Conservation (phyloP, 2,329 filamentous ascomycete species). For the Sclerotinia trifoliorum region DNA sequence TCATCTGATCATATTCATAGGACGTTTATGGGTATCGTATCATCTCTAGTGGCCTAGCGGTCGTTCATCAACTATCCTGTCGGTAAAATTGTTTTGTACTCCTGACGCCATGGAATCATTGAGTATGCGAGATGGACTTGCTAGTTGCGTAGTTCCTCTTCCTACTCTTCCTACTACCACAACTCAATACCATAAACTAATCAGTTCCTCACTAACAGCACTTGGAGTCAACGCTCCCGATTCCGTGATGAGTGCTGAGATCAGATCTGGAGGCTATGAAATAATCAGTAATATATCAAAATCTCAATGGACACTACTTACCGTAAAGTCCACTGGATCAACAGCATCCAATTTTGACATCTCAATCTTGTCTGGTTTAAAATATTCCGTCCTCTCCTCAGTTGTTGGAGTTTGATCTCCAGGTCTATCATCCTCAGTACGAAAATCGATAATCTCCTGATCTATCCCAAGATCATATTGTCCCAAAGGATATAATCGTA, state of each 20-base stretch:
- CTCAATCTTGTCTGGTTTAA: slow-evolving; percentile 26
- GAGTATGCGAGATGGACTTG: not conserved
- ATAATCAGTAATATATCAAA: slow-evolving; percentile 33
- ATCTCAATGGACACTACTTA: slow-evolving; percentile 41
- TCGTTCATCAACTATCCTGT: not conserved
- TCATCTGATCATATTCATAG: not conserved
- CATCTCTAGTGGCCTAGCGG: not conserved
- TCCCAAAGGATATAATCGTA: slow-evolving; percentile 77
- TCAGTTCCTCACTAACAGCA: slow-evolving; percentile 68
- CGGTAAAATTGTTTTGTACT: slow-evolving; percentile 4
- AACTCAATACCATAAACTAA: slow-evolving; percentile 43
- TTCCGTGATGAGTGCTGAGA: slow-evolving; percentile 74
- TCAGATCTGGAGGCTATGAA: slow-evolving; percentile 60
- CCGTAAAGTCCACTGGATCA: slow-evolving; percentile 69
- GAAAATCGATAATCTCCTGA: slow-evolving; percentile 75
- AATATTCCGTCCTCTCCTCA: slow-evolving; percentile 35
- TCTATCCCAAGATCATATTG: slow-evolving; percentile 79
- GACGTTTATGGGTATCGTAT: slow-evolving; percentile 15
- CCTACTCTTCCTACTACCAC: not conserved
- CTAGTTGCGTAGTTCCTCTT: not conserved
- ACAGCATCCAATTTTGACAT: slow-evolving; percentile 35
- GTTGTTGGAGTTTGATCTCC: slow-evolving; percentile 28
- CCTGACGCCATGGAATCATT: slow-evolving; percentile 1
- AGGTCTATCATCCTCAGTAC: slow-evolving; percentile 50
- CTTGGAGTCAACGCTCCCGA: slow-evolving; percentile 68